phyloP scores from a whole-genome alignment of 805 yeast genomes.

The Ogataea paradorogensis region DNA sequence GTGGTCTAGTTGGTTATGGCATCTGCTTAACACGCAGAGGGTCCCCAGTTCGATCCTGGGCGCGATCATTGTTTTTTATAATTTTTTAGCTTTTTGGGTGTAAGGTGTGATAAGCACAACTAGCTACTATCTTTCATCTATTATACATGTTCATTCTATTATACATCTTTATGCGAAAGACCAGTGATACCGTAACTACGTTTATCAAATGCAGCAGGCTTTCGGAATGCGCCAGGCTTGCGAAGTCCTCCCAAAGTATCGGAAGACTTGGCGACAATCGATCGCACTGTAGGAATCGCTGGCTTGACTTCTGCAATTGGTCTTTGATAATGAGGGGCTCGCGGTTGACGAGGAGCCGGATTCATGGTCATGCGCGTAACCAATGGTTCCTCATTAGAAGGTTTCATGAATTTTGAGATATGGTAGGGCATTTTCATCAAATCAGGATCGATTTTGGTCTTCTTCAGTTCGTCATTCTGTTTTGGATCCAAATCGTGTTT shows the following conservation, averaged over 20 bases:
- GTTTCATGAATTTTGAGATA: constrained; percentile 13
- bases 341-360: constrained; percentile 5
- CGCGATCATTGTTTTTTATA: constrained; percentile 66
- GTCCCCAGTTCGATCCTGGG: constrained; percentile 99
- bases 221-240: constrained; percentile 35
- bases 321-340: constrained; percentile 31
- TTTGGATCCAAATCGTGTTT: constrained; percentile 15
- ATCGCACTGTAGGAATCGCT: constrained; percentile 16
- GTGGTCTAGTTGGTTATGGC: constrained; percentile 99
- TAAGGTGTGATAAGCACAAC: not conserved
- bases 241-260: constrained; percentile 22
- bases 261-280: constrained; percentile 14
- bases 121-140: not conserved
- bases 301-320: constrained; percentile 21
- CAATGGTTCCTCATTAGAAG: constrained; percentile 1
- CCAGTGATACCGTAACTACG: constrained; percentile 22
- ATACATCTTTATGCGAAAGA: constrained; percentile 8
- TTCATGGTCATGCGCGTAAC: constrained; percentile 1
- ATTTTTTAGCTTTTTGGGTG: not conserved
- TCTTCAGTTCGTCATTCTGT: constrained; percentile 3
- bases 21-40: constrained; percentile 99
- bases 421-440: constrained; percentile 8
- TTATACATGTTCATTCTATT: not conserved
- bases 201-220: constrained; percentile 27
- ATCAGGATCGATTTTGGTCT: constrained; percentile 7